phyloP scores from a whole-genome alignment of 192 early-diverging fungal species.

The Coemansia sp. region DNA sequence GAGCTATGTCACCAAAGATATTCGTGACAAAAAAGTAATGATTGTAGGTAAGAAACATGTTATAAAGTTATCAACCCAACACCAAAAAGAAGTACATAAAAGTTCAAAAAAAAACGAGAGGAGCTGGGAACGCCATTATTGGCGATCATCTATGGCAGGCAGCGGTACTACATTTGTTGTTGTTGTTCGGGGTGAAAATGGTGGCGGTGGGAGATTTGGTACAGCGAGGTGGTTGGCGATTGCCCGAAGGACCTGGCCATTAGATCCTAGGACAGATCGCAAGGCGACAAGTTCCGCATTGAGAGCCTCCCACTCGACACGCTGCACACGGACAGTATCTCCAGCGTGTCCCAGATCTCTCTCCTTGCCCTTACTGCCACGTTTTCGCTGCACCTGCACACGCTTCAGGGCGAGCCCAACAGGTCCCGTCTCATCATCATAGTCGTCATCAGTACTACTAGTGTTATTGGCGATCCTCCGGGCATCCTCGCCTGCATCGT shows the following conservation, averaged over 20 bases:
- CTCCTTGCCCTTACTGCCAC: slow-evolving; percentile 24
- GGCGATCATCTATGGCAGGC: neutral
- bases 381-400: neutral
- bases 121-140: neutral
- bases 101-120: neutral
- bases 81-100: neutral
- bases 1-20: neutral
- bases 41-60: neutral
- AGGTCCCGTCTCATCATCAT: slow-evolving; percentile 5
- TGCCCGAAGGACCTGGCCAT: slow-evolving; percentile 32
- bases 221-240: slow-evolving; percentile 38
- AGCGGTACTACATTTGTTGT: neutral
- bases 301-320: slow-evolving; percentile 39
- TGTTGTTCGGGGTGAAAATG: neutral
- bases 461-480: neutral
- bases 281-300: slow-evolving; percentile 39
- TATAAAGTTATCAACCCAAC: neutral
- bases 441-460: neutral
- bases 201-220: neutral
- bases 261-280: slow-evolving; percentile 22
- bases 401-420: neutral
- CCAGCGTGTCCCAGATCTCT: neutral
- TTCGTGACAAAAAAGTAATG: no score
- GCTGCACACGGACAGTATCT: slow-evolving; percentile 19
- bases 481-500: neutral